Percentiles rank a stretch among this genome's conserved stretches.
These are phyloP conservation scores for Lachancea waltii DNA, from an alignment of 805 yeast species.

Conservation along the genomic window DNA sequence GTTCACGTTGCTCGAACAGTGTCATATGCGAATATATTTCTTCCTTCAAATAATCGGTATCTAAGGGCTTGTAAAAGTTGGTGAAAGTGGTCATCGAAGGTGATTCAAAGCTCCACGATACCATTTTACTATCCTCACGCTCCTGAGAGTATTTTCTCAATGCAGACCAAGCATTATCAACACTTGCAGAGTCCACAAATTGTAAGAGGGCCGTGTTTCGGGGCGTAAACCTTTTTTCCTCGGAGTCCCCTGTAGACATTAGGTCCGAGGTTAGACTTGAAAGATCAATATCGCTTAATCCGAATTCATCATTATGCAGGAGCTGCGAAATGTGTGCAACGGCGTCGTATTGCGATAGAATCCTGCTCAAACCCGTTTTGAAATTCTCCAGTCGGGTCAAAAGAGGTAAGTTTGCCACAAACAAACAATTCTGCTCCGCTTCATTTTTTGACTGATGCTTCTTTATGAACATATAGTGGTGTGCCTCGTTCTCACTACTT, in stretches of 20 bases:
- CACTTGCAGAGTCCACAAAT: slow-evolving; percentile 59
- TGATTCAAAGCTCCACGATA: slow-evolving; percentile 33
- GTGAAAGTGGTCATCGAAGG: slow-evolving; percentile 40
- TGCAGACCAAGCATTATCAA: slow-evolving; percentile 52
- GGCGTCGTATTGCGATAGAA: slow-evolving; percentile 39
- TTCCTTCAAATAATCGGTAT: slow-evolving; percentile 45
- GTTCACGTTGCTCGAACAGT: slow-evolving; percentile 66
- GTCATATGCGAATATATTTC: slow-evolving; percentile 56
- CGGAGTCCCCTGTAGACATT: slow-evolving; percentile 31
- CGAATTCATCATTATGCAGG: slow-evolving; percentile 38
- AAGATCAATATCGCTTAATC: slow-evolving; percentile 45
- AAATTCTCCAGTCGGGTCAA: slow-evolving; percentile 47
- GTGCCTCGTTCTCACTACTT: slow-evolving; percentile 14
- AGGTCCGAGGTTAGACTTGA: slow-evolving; percentile 54
- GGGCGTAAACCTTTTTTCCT: slow-evolving; percentile 46
- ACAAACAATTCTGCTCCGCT: slow-evolving; percentile 49
- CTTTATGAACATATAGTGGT: slow-evolving; percentile 59
- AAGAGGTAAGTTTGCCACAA: slow-evolving; percentile 70
- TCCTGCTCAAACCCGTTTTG: slow-evolving; percentile 49
- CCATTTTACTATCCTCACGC: slow-evolving; percentile 30
- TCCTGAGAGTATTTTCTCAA: slow-evolving; percentile 51
- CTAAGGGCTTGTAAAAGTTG: slow-evolving; percentile 37
- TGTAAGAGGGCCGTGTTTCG: slow-evolving; percentile 67
- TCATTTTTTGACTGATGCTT: slow-evolving; percentile 49
- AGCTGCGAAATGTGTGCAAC: slow-evolving; percentile 57